These are phyloP conservation scores for Gossypium sturtianum DNA, from an alignment of 345 rosid species.

Conservation along the genomic window DNA sequence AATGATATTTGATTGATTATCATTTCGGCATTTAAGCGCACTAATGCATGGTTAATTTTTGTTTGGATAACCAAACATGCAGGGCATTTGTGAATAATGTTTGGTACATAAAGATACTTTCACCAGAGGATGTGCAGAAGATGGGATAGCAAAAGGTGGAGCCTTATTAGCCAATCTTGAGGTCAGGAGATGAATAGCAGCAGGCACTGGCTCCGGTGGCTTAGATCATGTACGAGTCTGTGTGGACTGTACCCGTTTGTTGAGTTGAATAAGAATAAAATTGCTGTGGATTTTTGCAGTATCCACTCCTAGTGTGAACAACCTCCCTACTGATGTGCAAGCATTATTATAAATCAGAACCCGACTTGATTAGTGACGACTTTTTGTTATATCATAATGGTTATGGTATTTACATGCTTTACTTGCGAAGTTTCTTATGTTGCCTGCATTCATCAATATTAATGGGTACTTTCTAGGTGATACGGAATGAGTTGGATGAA, in stretches of 20 bases:
- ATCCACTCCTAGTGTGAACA: not conserved
- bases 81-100: conserved; percentile 54
- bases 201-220: not conserved
- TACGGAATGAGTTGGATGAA: no score
- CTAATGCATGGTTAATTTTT: not conserved
- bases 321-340: not conserved
- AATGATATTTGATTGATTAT: not conserved
- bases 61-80: not conserved
- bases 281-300: not conserved
- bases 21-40: not conserved
- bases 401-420: not conserved
- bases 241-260: not conserved
- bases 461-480: no score
- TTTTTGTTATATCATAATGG: not conserved
- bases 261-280: not conserved
- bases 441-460: no score
- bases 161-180: not conserved
- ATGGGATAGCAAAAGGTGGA: not conserved
- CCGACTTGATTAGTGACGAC: not conserved
- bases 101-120: conserved; percentile 65
- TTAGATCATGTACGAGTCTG: not conserved
- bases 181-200: not conserved
- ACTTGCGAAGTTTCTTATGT: not conserved
- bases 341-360: not conserved
- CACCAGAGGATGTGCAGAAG: conserved; percentile 20